phyloP scores from a whole-genome alignment of 225 moss, liverwort and hornwort species.

The Antitrichia curtipendula region DNA sequence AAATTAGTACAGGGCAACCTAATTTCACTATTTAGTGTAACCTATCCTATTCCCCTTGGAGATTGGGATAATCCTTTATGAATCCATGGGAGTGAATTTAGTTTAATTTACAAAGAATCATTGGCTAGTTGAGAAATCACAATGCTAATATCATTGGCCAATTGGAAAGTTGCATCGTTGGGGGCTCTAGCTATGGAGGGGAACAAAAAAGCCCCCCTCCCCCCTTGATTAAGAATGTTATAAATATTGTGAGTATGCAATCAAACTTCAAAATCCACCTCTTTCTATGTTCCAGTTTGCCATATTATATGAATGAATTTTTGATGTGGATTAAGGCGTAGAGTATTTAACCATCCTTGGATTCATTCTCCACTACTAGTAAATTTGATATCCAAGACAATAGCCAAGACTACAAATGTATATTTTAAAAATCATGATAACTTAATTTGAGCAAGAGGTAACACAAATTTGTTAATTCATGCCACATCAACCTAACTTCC shows the following conservation, averaged over 20 bases:
- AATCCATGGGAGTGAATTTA: fast-evolving
- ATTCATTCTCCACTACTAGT: fast-evolving
- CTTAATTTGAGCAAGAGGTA: fast-evolving
- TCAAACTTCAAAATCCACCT: not conserved
- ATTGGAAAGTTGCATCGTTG: not conserved
- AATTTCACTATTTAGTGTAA: too few relatives aligned
- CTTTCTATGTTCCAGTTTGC: fast-evolving
- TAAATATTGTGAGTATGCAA: not conserved
- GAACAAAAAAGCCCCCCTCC: fast-evolving
- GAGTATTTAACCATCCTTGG: too few relatives aligned
- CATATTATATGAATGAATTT: fast-evolving
- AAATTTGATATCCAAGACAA: too few relatives aligned
- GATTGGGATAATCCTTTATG: fast-evolving
- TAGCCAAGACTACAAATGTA: fast-evolving
- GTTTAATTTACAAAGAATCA: fast-evolving
- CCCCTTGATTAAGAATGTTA: not conserved
- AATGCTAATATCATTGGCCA: fast-evolving
- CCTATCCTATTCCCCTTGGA: fast-evolving
- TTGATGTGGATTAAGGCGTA: fast-evolving
- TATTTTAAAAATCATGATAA: not conserved
- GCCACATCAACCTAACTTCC: fast-evolving
- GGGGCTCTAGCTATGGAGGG: fast-evolving
- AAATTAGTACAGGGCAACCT: too few relatives aligned
- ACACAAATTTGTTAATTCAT: not conserved
- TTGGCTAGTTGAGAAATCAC: fast-evolving